Evolutionary conservation across 495 filamentous ascomycete genomes (phyloP), one percentile per base, ranked within the genome.

Genomic region (Aspergillus ellipticus): DNA sequence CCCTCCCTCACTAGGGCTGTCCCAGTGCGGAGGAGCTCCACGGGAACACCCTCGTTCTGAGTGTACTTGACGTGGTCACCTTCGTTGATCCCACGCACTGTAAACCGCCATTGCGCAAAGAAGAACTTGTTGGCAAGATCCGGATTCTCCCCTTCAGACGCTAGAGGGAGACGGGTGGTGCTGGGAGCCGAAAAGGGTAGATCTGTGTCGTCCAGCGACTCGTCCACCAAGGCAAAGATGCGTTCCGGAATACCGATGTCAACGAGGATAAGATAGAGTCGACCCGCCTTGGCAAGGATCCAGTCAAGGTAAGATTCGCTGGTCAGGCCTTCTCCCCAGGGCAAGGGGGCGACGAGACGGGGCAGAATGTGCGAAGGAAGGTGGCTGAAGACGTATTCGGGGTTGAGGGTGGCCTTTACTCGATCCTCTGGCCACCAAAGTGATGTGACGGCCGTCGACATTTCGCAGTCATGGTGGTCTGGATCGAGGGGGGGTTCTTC

Each of bases 281-380:
- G 82, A 58, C 82, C 87, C 4, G 89, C 86, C 61, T 86, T 88
- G 56, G 87, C 74, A 49, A 95, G 75, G 55, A 97, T 95, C 89
- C 89, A 95, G 60, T 96, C 92, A 70, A 90, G 85, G 64, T 96
- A 97, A 1, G 90, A 95, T 59, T 90, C 86, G 62, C 90, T 89
- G 1, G 92, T 96, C 59, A 97, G 69, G 11, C 87, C 89, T 64
- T 92, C 90, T n/a, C 90, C 92, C 72, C 94, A 96, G 16, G 80
- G 80, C 33, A 92, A 72, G 0, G 85, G 84, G 43, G 79, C 75
- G 63, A 94, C 85, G 15, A 97, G 75, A 22, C 79, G 79, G 28
- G 80, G 70, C 54, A 86, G 78, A 66, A 87, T 82, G 13, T 85
- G 78, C 11, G 83, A 80, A n/a, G 80, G 75, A 17, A 90, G 77